Evolutionary conservation across 352 stramenopile species (phyloP).

Genomic region (Globisporangium irregulare): DNA sequence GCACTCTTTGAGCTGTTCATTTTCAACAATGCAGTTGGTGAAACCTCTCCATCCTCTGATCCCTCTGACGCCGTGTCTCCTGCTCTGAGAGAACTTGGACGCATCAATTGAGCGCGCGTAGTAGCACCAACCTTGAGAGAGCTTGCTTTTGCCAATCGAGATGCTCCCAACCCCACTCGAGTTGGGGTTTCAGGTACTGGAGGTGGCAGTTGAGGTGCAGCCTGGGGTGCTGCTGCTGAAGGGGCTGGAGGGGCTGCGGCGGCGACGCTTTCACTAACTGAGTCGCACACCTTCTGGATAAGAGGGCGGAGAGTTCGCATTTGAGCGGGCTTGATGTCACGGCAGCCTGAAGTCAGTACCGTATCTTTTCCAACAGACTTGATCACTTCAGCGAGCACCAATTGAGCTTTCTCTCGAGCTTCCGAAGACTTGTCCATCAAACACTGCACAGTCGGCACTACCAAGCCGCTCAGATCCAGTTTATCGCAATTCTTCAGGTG

Average conservation of each 20-base stretch:
- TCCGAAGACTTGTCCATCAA: conserved; percentile 85
- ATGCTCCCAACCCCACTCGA: conserved; percentile 8
- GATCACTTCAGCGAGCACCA: conserved; percentile 76
- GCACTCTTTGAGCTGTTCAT: conserved; percentile 64
- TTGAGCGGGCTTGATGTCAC: conserved; percentile 82
- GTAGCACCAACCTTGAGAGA: conserved; percentile 13
- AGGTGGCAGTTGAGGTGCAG: conserved; percentile 10
- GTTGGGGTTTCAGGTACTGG: conserved; percentile 14
- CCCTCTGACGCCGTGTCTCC: conserved; percentile 17
- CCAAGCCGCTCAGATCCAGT: conserved; percentile 62
- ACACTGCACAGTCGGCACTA: conserved; percentile 73
- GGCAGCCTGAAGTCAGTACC: conserved; percentile 64
- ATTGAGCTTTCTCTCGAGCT: conserved; percentile 75
- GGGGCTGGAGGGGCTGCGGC: conserved; percentile 13
- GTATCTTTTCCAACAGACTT: conserved; percentile 77
- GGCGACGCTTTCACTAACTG: conserved; percentile 27
- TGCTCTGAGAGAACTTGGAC: conserved; percentile 32
- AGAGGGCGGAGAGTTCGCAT: conserved; percentile 87
- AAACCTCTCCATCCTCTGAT: conserved; percentile 24
- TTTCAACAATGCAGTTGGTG: conserved; percentile 37
- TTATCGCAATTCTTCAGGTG: conserved; percentile 63
- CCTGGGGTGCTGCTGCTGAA: conserved; percentile 1
- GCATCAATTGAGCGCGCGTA: conserved; percentile 31
- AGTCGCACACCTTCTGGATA: conserved; percentile 69
- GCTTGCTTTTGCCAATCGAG: conserved; percentile 8